These are phyloP conservation scores for Cryptococcus deneoformans DNA, from an alignment of 1,284 basidiomycete genomes.

Conservation along the genomic window DNA sequence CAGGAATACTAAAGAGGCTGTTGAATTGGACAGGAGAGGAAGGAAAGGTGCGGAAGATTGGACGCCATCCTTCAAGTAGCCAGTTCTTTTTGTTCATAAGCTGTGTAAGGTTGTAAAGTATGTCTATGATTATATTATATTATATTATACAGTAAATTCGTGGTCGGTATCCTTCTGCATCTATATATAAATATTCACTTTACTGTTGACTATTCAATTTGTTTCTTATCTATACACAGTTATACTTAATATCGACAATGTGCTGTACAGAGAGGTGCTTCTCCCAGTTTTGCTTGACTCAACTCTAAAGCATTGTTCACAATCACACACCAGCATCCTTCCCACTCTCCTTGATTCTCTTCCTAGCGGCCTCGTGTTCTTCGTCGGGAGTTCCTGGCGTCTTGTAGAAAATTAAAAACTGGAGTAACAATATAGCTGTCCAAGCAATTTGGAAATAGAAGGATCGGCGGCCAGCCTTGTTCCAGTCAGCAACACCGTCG, in stretches of 20 bases:
- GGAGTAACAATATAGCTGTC: constrained; percentile 21
- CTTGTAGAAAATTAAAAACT: constrained; percentile 33
- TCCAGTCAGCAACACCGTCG: constrained; percentile 32
- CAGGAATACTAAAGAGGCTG: constrained; percentile 29
- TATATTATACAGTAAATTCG: background rate
- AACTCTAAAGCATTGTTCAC: background rate
- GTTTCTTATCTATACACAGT: background rate
- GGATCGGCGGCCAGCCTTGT: constrained; percentile 19
- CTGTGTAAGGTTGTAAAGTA: background rate
- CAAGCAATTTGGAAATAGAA: constrained; percentile 40
- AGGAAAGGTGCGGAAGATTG: constrained; percentile 32
- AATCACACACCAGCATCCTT: constrained; percentile 7
- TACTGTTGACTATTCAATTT: background rate
- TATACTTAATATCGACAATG: background rate
- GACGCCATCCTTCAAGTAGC: constrained; percentile 24
- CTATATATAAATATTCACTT: background rate
- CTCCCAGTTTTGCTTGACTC: background rate
- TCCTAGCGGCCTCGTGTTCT: constrained; percentile 32
- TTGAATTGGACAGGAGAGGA: constrained; percentile 30
- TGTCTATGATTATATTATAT: background rate
- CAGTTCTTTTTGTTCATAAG: background rate
- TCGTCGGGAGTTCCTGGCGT: constrained; percentile 26
- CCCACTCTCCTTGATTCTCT: constrained; percentile 27
- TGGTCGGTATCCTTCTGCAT: too few species aligned
- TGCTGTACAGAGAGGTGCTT: background rate